Evolutionary conservation across 2,329 filamentous ascomycete species (phyloP).

Genomic region (Aspergillus sergii): DNA sequence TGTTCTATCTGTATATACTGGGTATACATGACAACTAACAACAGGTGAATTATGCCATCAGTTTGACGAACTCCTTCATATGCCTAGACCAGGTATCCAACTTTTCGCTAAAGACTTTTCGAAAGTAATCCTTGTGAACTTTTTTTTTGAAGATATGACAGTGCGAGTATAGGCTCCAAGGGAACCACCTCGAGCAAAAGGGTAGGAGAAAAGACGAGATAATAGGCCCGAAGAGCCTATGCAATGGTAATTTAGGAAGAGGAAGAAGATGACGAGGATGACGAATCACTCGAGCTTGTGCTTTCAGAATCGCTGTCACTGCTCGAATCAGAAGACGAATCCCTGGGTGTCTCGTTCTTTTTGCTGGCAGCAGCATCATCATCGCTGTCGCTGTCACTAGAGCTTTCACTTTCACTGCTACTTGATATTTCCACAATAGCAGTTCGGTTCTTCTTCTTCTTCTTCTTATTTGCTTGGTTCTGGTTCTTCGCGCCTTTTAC

Average conservation of each 20-base stretch:
- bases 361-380: conserved; percentile 16
- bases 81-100: conserved; percentile 17
- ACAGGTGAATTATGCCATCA: background rate
- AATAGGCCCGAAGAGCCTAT: background rate
- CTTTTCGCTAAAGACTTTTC: conserved; percentile 15
- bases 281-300: conserved; percentile 16
- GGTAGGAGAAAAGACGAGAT: background rate
- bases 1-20: background rate
- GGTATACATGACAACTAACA: conserved; percentile 3
- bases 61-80: conserved; percentile 12
- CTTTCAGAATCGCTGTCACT: conserved; percentile 19
- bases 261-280: conserved; percentile 3
- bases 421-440: conserved; percentile 46
- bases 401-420: conserved; percentile 42
- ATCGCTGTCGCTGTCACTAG: conserved; percentile 31
- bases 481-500: conserved; percentile 20
- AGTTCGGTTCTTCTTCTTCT: conserved; percentile 46
- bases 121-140: conserved; percentile 1
- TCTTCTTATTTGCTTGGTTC: conserved; percentile 32
- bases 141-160: conserved; percentile 7
- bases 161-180: background rate
- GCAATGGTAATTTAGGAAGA: background rate
- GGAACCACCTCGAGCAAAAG: background rate
- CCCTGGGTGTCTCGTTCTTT: conserved; percentile 19
- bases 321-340: conserved; percentile 18